Evolutionary conservation across 495 filamentous ascomycete genomes (phyloP), one percentile per base, ranked within the genome.

Genomic region (Podospora appendiculata): DNA sequence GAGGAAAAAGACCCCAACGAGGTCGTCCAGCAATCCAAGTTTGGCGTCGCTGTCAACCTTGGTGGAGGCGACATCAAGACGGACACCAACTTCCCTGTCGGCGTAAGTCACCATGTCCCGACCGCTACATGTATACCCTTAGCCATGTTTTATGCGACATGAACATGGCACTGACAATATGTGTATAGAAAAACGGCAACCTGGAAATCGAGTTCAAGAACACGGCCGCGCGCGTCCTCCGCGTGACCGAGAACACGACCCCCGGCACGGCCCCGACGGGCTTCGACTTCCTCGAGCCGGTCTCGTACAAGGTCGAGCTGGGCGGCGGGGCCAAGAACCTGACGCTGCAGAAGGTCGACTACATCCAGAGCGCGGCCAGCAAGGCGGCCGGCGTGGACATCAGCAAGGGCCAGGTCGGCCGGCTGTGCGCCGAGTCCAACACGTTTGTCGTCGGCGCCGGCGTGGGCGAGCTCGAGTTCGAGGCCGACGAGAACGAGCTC

Each of bases 401-500:
- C 52, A 66, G 61, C 47, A 45, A 60, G 32, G 65, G 56, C 40
- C 52, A 59, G 42, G 47, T 69, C 32, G 67, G 61, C 18, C 61
- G 58, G 18, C 60, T 71, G 33, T 65, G 62, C 56, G 17, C 57
- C 12, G 68, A 70, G 52, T 56, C 63, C 17, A 60, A 61, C 16
- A 51, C 47, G 6, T 72, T 73, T 32, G 59, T 70, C 43, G 62
- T 70, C 45, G 64, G 62, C 19, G 63, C 53, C 13, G 52, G 54
- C 25, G 41, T 69, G 0, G 69, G 68, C 48, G 70, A 73, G 66
- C 51, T 62, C 14, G 70, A 72, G 53, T 73, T 73, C 44, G 70
- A 73, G 53, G 63, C 17, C n/a, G 70, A 70, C n/a, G 70, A 73
- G 62, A 70, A 69, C 47, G 70, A 72, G 58, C 42, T 68, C 2